Evolutionary conservation across 2,329 filamentous ascomycete species (phyloP).

Genomic region (Xylaria sp.): DNA sequence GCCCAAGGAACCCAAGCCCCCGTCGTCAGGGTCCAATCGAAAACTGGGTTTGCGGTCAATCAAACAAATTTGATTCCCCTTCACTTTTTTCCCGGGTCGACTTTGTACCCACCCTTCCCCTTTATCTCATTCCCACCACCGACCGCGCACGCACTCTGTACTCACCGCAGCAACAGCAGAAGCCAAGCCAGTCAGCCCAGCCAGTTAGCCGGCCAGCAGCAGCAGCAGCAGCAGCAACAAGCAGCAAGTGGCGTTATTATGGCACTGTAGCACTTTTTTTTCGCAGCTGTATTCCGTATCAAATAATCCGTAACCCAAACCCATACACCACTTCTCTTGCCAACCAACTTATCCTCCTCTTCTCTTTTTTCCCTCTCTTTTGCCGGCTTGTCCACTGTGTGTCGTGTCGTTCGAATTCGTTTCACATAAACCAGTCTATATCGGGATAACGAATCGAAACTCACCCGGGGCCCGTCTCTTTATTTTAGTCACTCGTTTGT

Average conservation of each 20-base stretch:
- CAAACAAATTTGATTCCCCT: conserved; percentile 14
- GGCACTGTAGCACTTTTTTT: background rate
- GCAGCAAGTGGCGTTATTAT: conserved; percentile 7
- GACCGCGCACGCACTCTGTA: too few species aligned
- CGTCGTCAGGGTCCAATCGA: conserved; percentile 8
- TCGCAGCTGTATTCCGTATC: background rate
- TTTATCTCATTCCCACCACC: background rate
- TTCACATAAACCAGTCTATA: conserved; percentile 11
- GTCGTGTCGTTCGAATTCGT: conserved; percentile 11
- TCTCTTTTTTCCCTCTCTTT: conserved; percentile 13
- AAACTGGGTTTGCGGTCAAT: conserved; percentile 11
- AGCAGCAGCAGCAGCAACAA: too few species aligned
- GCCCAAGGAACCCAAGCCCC: background rate
- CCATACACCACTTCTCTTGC: background rate
- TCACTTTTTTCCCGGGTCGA: background rate
- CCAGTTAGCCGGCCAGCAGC: too few species aligned
- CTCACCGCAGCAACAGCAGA: background rate
- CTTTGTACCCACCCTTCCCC: conserved; percentile 7
- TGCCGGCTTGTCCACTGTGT: conserved; percentile 18
- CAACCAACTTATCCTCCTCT: conserved; percentile 3
- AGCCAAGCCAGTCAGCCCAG: too few species aligned
- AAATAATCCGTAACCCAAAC: too few species aligned
- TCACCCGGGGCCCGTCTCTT: background rate
- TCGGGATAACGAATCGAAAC: conserved; percentile 1
- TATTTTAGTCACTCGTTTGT: background rate